These are phyloP conservation scores for Pseudophaeomoniella oleicola DNA, from an alignment of 2,329 filamentous ascomycete species.

Conservation along the genomic window DNA sequence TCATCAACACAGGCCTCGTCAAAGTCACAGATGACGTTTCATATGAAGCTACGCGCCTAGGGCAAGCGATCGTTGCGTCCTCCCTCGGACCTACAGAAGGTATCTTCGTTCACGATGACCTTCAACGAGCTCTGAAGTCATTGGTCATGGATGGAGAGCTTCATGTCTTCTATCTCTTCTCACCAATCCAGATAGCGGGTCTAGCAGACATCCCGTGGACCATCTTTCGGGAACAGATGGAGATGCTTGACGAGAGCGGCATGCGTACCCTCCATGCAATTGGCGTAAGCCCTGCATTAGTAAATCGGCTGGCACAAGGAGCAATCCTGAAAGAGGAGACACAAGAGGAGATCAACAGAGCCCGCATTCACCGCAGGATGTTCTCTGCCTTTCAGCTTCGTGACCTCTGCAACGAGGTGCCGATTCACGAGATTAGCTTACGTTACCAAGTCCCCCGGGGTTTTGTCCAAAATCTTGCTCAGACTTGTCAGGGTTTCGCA, in stretches of 20 bases:
- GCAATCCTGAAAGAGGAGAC: conserved; percentile 46
- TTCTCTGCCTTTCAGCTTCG: conserved; percentile 66
- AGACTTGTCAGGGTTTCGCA: conserved; percentile 65
- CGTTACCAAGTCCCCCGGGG: conserved; percentile 60
- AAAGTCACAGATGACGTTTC: conserved; percentile 29
- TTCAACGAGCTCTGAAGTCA: conserved; percentile 50
- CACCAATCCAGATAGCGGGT: conserved; percentile 46
- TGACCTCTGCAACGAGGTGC: conserved; percentile 63
- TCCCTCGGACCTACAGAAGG: conserved; percentile 62
- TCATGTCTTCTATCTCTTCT: conserved; percentile 66
- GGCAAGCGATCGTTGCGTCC: conserved; percentile 57
- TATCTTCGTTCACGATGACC: conserved; percentile 55
- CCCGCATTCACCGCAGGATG: conserved; percentile 55
- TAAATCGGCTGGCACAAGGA: conserved; percentile 53
- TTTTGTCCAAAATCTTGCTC: conserved; percentile 55
- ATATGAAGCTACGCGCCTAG: conserved; percentile 50
- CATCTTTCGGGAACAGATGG: conserved; percentile 57
- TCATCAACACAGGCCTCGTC: conserved; percentile 43
- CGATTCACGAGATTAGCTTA: conserved; percentile 52
- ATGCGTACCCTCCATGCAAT: conserved; percentile 53
- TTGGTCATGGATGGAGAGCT: conserved; percentile 74
- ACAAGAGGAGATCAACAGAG: conserved; percentile 42
- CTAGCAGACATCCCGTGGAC: conserved; percentile 52
- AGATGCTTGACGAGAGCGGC: conserved; percentile 55
- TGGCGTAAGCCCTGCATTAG: conserved; percentile 50